Evolutionary conservation across 2,329 filamentous ascomycete species (phyloP).

Genomic region (Alternaria sp.): DNA sequence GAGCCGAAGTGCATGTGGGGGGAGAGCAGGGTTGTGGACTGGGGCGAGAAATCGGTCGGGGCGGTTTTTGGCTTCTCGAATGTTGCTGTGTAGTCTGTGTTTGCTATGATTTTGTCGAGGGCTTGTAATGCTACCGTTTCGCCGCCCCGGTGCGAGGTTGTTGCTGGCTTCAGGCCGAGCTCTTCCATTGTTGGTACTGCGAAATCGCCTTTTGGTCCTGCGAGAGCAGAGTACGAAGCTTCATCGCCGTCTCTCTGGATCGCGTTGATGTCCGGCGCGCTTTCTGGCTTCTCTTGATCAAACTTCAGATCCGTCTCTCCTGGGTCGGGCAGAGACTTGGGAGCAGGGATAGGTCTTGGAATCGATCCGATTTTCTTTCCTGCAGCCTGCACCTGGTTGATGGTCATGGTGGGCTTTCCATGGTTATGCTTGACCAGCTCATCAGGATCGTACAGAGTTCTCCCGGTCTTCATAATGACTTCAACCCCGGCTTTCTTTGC

Average conservation of each 20-base stretch:
- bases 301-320: conserved; percentile 67
- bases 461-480: conserved; percentile 68
- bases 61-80: conserved; percentile 80
- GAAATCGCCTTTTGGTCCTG: conserved; percentile 73
- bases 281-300: conserved; percentile 60
- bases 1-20: conserved; percentile 78
- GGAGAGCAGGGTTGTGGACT: conserved; percentile 74
- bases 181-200: conserved; percentile 74
- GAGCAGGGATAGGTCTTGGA: conserved; percentile 65
- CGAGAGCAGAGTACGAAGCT: conserved; percentile 64
- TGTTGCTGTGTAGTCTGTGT: conserved; percentile 72
- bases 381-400: conserved; percentile 66
- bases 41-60: conserved; percentile 74
- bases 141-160: conserved; percentile 72
- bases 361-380: conserved; percentile 68
- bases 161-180: conserved; percentile 66
- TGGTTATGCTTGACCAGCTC: conserved; percentile 69
- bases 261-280: conserved; percentile 66
- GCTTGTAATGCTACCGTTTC: conserved; percentile 67
- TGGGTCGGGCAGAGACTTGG: conserved; percentile 67
- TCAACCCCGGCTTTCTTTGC: conserved; percentile 70
- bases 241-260: conserved; percentile 61
- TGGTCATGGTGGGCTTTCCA: conserved; percentile 77
- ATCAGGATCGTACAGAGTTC: conserved; percentile 77
- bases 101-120: conserved; percentile 64